phyloP scores from a whole-genome alignment of 495 filamentous ascomycete genomes.

The Amorphotheca resinae region DNA sequence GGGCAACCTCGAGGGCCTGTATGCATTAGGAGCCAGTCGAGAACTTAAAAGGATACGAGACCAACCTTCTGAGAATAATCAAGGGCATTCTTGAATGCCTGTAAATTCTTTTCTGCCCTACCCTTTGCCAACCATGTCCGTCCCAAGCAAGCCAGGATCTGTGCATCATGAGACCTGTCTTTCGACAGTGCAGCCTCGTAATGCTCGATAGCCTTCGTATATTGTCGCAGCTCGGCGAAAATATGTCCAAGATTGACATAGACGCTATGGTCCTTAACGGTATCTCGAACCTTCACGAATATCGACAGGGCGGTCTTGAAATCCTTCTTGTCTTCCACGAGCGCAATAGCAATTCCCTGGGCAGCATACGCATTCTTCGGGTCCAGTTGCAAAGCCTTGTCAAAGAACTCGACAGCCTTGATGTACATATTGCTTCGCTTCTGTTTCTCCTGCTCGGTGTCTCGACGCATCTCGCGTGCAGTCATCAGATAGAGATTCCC shows the following conservation, averaged over 20 bases:
- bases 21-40: constrained; percentile 17
- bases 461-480: constrained; percentile 86
- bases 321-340: constrained; percentile 88
- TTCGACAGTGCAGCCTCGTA: constrained; percentile 85
- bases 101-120: constrained; percentile 62
- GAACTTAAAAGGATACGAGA: background rate
- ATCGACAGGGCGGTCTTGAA: constrained; percentile 67
- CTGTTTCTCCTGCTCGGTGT: constrained; percentile 78
- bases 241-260: constrained; percentile 88
- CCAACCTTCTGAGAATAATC: constrained; percentile 67
- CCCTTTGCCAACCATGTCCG: constrained; percentile 87
- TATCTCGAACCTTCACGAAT: constrained; percentile 79
- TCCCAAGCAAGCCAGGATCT: constrained; percentile 80
- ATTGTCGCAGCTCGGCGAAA: constrained; percentile 81
- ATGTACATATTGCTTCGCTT: constrained; percentile 77
- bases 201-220: constrained; percentile 77
- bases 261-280: constrained; percentile 72
- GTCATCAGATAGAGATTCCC: constrained; percentile 79
- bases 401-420: constrained; percentile 94
- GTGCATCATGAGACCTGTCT: constrained; percentile 64
- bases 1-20: constrained; percentile 61
- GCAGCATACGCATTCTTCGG: constrained; percentile 90
- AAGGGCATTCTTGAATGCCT: constrained; percentile 76
- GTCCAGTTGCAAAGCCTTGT: constrained; percentile 89
- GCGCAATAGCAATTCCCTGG: constrained; percentile 86